A percentile compares a stretch with the other conserved stretches of the same genome.
Evolutionary conservation across 1,284 basidiomycete species (phyloP).

Genomic region (Rhodotorula sp.): DNA sequence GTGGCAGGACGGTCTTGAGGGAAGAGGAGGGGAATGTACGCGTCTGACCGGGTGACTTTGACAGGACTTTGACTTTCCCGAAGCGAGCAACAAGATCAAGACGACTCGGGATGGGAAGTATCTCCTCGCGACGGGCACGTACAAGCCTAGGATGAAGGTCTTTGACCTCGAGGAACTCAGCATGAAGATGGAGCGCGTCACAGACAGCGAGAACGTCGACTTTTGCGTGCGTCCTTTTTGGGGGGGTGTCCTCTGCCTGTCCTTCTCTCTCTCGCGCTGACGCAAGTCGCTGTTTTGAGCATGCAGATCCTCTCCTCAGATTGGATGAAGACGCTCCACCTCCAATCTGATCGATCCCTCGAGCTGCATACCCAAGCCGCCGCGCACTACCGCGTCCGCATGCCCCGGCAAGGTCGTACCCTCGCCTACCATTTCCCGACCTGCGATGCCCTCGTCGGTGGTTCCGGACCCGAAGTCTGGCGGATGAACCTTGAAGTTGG

Average conservation of each 20-base stretch:
- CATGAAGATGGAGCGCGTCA: slow-evolving; percentile 93
- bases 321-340: slow-evolving; percentile 98
- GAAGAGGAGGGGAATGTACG: background rate
- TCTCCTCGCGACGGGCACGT: slow-evolving; percentile 91
- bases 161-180: slow-evolving; percentile 93
- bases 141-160: slow-evolving; percentile 95
- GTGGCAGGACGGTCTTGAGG: background rate
- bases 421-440: slow-evolving; percentile 86
- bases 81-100: slow-evolving; percentile 87
- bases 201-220: slow-evolving; percentile 96
- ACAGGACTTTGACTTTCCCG: slow-evolving; percentile 95
- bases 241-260: background rate
- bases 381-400: slow-evolving; percentile 85
- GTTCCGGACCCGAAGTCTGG: slow-evolving; percentile 80
- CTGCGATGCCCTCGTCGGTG: slow-evolving; percentile 73
- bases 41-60: no score
- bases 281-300: background rate
- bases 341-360: slow-evolving; percentile 92
- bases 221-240: slow-evolving; percentile 67
- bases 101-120: slow-evolving; percentile 89
- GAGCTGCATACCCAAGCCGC: slow-evolving; percentile 94
- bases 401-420: slow-evolving; percentile 89
- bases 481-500: slow-evolving; percentile 95
- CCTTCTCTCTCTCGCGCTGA: background rate
- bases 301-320: slow-evolving; percentile 87